phyloP scores from a whole-genome alignment of 176 grass and related monocot species.

The Oryza meridionalis region DNA sequence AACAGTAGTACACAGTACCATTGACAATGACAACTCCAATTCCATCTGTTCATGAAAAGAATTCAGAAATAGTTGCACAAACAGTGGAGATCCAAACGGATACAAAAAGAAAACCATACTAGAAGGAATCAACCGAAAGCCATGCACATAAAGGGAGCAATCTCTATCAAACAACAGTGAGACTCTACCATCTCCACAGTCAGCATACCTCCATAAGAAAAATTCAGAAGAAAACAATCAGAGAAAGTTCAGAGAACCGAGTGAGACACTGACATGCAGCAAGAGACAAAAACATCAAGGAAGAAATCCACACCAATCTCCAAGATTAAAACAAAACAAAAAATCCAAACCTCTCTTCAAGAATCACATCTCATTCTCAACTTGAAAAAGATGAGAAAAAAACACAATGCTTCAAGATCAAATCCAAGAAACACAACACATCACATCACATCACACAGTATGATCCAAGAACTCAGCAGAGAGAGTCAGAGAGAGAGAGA shows the following conservation, averaged over 20 bases:
- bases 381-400: background rate
- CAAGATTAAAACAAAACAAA: background rate
- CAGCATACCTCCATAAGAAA: background rate
- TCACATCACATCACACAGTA: background rate
- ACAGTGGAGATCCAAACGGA: background rate
- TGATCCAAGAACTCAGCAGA: background rate
- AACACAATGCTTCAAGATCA: background rate
- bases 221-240: background rate
- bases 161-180: background rate
- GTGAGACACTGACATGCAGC: background rate
- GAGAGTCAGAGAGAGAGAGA: background rate
- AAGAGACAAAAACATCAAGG: background rate
- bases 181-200: background rate
- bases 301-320: background rate
- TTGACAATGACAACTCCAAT: constrained; percentile 9
- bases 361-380: background rate
- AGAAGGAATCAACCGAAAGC: background rate
- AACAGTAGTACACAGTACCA: constrained; percentile 35
- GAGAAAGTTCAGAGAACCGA: background rate
- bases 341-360: background rate
- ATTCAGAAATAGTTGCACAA: background rate
- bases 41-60: background rate
- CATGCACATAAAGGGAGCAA: background rate
- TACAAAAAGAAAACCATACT: background rate
- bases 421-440: constrained; percentile 29